Evolutionary conservation across 345 rosid species (phyloP).

Genomic region (Populus simonii): DNA sequence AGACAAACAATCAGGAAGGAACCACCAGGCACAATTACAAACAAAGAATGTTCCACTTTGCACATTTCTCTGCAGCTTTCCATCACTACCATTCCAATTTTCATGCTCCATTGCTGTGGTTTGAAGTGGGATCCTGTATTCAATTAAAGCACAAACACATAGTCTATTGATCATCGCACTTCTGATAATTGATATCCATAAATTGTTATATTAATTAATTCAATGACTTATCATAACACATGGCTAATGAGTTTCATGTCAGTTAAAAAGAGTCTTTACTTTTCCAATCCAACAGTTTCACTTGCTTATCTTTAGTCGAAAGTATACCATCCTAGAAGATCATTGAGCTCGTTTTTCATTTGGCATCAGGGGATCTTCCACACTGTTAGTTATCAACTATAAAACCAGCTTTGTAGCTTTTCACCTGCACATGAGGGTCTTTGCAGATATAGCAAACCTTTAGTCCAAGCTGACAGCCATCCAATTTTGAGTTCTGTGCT

Average conservation of each 20-base stretch:
- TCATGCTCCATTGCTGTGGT: not conserved
- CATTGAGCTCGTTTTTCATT: not conserved
- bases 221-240: not conserved
- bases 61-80: too few relatives aligned
- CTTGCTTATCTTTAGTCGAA: not conserved
- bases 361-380: not conserved
- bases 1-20: too few relatives aligned
- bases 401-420: not conserved
- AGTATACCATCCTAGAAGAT: not conserved
- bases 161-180: not conserved
- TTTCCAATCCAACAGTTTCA: not conserved
- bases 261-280: not conserved
- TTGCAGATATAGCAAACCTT: not conserved
- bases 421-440: not conserved
- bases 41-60: too few relatives aligned
- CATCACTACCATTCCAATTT: too few relatives aligned
- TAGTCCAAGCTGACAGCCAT: constrained; percentile 8
- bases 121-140: not conserved
- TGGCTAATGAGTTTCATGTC: not conserved
- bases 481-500: not conserved
- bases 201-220: too few relatives aligned
- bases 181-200: not conserved
- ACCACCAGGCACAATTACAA: too few relatives aligned
- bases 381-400: not conserved
- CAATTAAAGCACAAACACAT: not conserved